phyloP scores from a whole-genome alignment of 176 grass and related monocot species.

The Neostapfia colusana region DNA sequence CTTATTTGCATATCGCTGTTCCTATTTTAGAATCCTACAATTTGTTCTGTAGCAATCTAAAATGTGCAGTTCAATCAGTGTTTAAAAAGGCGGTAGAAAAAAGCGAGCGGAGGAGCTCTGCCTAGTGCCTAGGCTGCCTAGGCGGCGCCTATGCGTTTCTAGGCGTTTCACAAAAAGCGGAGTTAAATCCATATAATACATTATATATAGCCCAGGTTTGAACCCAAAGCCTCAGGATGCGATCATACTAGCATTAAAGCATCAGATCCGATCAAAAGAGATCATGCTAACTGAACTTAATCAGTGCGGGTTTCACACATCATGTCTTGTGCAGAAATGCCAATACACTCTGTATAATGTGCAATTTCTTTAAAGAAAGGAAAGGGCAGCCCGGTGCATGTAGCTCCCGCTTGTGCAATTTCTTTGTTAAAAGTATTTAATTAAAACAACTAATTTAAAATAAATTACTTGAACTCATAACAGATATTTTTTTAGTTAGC shows the following conservation, averaged over 20 bases:
- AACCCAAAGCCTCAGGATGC: no score
- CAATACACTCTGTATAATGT: neutral
- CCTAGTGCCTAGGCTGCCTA: no score
- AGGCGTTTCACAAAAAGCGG: no score
- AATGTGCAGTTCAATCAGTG: slow-evolving; percentile 3
- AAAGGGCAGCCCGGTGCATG: no score
- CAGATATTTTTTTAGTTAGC: neutral
- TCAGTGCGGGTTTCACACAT: neutral
- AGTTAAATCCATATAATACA: no score
- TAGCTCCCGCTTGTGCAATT: no score
- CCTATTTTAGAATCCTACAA: neutral
- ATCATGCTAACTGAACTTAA: neutral
- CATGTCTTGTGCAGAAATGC: neutral
- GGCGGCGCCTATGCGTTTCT: no score
- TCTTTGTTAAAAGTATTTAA: neutral
- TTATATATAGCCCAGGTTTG: no score
- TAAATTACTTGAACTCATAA: neutral
- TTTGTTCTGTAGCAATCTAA: slow-evolving; percentile 5
- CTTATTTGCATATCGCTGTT: slow-evolving; percentile 25
- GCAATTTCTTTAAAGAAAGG: slow-evolving; percentile 2
- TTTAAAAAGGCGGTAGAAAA: no score
- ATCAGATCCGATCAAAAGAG: no score
- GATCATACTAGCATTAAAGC: no score
- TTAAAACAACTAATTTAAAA: neutral
- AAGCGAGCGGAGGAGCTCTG: no score